Conservation (phyloP, 2,329 filamentous ascomycete species). For the Aspergillus versicolor region DNA sequence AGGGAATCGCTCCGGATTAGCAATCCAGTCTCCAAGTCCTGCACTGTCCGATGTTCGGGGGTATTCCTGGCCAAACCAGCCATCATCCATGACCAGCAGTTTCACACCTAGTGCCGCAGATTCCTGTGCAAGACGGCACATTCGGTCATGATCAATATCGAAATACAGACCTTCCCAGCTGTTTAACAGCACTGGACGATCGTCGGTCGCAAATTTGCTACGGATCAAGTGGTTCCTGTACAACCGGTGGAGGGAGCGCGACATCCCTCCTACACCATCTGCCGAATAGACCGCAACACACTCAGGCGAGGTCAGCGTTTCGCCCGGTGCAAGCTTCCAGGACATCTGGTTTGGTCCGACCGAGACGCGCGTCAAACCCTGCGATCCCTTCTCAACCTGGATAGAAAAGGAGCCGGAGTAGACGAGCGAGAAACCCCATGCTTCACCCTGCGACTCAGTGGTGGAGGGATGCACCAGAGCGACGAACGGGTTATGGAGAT, state of each 20-base stretch:
- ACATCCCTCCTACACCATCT: slow-evolving; percentile 61
- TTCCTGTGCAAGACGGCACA: slow-evolving; percentile 28
- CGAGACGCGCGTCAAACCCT: slow-evolving; percentile 60
- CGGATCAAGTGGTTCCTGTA: slow-evolving; percentile 62
- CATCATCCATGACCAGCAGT: slow-evolving; percentile 65
- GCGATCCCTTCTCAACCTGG: slow-evolving; percentile 62
- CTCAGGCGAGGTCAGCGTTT: slow-evolving; percentile 61
- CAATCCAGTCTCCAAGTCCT: slow-evolving; percentile 64
- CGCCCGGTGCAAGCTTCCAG: slow-evolving; percentile 56
- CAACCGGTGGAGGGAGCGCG: slow-evolving; percentile 60
- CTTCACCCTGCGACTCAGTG: slow-evolving; percentile 61
- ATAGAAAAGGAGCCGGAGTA: slow-evolving; percentile 64
- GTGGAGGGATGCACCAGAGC: slow-evolving; percentile 56
- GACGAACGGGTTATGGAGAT: slow-evolving; percentile 65
- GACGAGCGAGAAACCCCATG: slow-evolving; percentile 64
- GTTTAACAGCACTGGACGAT: slow-evolving; percentile 60
- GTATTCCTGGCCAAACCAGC: slow-evolving; percentile 64
- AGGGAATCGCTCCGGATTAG: slow-evolving; percentile 60
- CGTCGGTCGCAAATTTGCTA: slow-evolving; percentile 54
- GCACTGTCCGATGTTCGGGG: slow-evolving; percentile 58
- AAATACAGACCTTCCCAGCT: slow-evolving; percentile 66
- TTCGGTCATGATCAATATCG: slow-evolving; percentile 56
- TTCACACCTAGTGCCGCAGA: slow-evolving; percentile 59
- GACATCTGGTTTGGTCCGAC: slow-evolving; percentile 61
- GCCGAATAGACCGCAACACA: slow-evolving; percentile 63